Evolutionary conservation across 202 grass and related monocot species (phyloP).

Genomic region (Carex sylvatica): DNA sequence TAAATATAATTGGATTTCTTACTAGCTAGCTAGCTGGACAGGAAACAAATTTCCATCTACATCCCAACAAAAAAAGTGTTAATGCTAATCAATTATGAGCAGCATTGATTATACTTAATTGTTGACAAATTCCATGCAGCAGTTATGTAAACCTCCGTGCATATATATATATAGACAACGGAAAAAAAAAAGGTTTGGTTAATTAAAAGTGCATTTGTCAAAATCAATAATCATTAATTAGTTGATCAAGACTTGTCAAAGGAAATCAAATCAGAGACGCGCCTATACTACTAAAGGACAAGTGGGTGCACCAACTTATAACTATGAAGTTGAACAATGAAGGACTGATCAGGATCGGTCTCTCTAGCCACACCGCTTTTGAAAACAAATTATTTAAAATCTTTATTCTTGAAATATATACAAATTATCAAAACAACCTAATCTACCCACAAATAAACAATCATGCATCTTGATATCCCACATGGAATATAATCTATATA

Average conservation of each 20-base stretch:
- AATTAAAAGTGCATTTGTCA: neutral
- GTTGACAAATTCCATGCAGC: neutral
- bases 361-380: neutral
- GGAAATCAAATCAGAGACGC: neutral
- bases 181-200: neutral
- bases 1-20: neutral
- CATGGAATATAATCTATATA: conserved; percentile 32
- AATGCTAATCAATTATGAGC: neutral
- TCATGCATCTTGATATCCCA: neutral
- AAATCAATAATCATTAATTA: neutral
- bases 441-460: conserved; percentile 55
- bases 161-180: neutral
- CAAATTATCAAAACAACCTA: conserved; percentile 61
- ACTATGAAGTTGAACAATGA: conserved; percentile 48
- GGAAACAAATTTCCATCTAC: neutral
- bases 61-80: neutral
- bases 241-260: conserved; percentile 4
- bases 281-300: conserved; percentile 9
- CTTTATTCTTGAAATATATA: neutral
- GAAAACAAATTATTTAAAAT: neutral
- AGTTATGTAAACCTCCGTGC: neutral
- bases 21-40: neutral
- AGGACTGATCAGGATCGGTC: neutral
- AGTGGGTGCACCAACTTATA: conserved; percentile 81
- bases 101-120: neutral